Base-by-base conservation (phyloP, 805 yeast genomes). In the Candida montana region DNA sequence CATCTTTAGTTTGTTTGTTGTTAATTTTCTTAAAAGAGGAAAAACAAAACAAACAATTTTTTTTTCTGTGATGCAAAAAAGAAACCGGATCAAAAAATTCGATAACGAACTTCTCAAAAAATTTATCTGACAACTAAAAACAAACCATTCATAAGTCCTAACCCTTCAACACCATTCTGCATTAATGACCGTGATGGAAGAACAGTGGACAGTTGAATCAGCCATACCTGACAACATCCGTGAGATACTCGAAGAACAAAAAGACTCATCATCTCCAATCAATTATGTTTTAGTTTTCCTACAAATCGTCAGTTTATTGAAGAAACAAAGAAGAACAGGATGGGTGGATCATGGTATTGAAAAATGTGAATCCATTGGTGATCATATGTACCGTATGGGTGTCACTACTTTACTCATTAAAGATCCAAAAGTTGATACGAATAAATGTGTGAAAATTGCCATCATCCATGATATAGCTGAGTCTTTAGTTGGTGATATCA, bases 371-470 rank as follows among this genome's bases (percentile, higher is more conserved):
- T 76, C 84, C 39, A 88, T 89, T 39, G 75, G 87, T n/a, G 97
- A 90, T 63, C 97, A 91, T 62, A 90, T 90, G 96, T 90, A 91
- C 59, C 72, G 99, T 43, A 90, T 91, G 96, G 79, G 88, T 5
- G 68, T 90, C 17, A 77, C 88, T 33, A 71, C 91, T 18, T 77
- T 89, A 83, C 62, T 88, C 19, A 72, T 87, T 33, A 63, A 65
- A 23, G 64, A 72, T 38, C 61, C 63, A n/a, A 62, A 67, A 2
- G 68, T 84, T 26, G 79, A 85, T 61, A 68, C 75, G 20, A 72
- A 75, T 45, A 77, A 77, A 52, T 88, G 96, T 67, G 83, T 81
- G 37, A 83, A 84, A 63, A 89, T 91, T 40, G 89, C 96, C 1
- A 68, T 89, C 31, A 80, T 89, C 26, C 99, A 91, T 67, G 99